These are phyloP conservation scores for Boletus smithii DNA, from an alignment of 1,284 basidiomycete genomes.

Conservation along the genomic window DNA sequence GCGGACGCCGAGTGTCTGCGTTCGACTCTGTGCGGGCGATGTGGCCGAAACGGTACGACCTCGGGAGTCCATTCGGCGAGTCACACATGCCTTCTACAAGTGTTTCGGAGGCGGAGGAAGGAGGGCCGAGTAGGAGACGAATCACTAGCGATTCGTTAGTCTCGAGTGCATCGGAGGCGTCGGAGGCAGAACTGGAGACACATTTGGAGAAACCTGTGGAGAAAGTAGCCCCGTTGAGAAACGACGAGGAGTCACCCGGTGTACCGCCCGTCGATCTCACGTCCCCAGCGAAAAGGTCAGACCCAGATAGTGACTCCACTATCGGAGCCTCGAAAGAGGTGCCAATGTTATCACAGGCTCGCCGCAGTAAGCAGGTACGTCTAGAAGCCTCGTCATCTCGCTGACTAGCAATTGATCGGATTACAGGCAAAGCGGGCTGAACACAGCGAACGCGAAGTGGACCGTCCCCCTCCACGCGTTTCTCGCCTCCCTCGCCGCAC, in stretches of 20 bases:
- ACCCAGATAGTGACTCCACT: constrained; percentile 84
- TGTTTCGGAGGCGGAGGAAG: constrained; percentile 79
- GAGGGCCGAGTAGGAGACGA: constrained; percentile 40
- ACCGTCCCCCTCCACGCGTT: constrained; percentile 29
- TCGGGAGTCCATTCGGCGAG: constrained; percentile 49
- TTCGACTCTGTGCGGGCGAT: constrained; percentile 68
- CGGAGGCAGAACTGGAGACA: constrained; percentile 44
- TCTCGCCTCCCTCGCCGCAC: constrained; percentile 74
- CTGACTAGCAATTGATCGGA: background rate
- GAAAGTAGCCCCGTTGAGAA: constrained; percentile 20
- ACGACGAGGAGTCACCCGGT: constrained; percentile 21
- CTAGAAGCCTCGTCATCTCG: background rate
- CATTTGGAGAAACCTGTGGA: constrained; percentile 25
- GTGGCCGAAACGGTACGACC: constrained; percentile 60
- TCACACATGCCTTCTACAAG: constrained; percentile 57
- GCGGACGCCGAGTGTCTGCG: constrained; percentile 52
- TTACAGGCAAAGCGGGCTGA: constrained; percentile 23
- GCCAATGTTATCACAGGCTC: constrained; percentile 21
- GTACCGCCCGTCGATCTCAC: constrained; percentile 5
- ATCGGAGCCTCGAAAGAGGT: constrained; percentile 68
- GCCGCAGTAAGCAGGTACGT: constrained; percentile 28
- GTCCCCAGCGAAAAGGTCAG: constrained; percentile 38
- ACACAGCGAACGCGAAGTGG: constrained; percentile 18
- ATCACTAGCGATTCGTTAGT: constrained; percentile 53
- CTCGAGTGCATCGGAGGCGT: constrained; percentile 60